Conservation (phyloP, 2,329 filamentous ascomycete species). For the Hirsutella minnesotensis region DNA sequence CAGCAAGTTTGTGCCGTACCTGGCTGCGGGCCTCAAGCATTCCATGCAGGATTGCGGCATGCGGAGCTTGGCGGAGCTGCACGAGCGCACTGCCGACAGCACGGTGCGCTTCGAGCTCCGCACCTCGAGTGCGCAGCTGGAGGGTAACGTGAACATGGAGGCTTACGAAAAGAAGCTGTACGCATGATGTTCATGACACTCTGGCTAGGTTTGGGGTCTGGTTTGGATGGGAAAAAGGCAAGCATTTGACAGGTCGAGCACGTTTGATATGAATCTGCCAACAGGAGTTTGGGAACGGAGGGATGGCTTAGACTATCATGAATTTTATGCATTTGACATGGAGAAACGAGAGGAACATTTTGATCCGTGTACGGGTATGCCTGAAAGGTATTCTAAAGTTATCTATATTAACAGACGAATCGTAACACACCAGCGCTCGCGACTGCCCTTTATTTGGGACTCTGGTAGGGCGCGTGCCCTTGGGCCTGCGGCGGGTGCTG, state of each 20-base stretch:
- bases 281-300: slow-evolving; percentile 7
- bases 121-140: slow-evolving; percentile 86
- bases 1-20: slow-evolving; percentile 91
- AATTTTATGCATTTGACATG: not conserved
- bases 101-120: slow-evolving; percentile 85
- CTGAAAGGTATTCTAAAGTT: too few species aligned
- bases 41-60: slow-evolving; percentile 92
- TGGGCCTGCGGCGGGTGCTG: not conserved
- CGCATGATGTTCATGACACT: slow-evolving; percentile 42
- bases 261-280: not conserved
- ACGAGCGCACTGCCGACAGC: slow-evolving; percentile 61
- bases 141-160: slow-evolving; percentile 97
- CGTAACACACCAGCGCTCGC: too few species aligned
- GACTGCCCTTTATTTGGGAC: too few species aligned
- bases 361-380: too few species aligned
- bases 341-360: too few species aligned
- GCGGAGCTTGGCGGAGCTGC: slow-evolving; percentile 66
- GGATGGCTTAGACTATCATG: slow-evolving; percentile 1
- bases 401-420: too few species aligned
- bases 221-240: not conserved
- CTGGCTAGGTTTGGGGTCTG: not conserved
- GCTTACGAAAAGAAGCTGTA: slow-evolving; percentile 99
- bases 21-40: slow-evolving; percentile 92
- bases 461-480: too few species aligned
- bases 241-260: not conserved